phyloP scores from a whole-genome alignment of 2,329 filamentous ascomycete genomes.

The Beauveria medogensis region DNA sequence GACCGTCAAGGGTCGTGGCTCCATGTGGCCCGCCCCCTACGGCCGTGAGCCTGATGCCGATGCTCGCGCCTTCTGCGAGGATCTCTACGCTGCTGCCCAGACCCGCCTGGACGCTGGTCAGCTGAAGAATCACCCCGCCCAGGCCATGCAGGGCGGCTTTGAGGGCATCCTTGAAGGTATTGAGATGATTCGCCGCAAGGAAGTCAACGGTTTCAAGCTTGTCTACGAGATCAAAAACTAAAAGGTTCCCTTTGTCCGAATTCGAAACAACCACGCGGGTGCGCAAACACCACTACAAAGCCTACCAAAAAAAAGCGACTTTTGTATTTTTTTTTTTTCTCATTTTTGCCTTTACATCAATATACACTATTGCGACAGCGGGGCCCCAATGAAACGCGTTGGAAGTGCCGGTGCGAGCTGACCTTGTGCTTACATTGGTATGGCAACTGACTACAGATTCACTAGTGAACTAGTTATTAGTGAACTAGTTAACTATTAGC shows the following conservation, averaged over 20 bases:
- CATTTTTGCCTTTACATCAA: not conserved
- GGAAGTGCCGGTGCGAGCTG: not conserved
- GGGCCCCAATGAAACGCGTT: not conserved
- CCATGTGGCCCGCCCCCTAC: constrained; percentile 18
- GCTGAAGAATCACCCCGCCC: constrained; percentile 13
- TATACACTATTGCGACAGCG: not conserved
- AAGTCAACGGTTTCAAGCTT: constrained; percentile 33
- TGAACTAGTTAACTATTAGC: too few species aligned
- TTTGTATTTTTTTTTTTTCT: not conserved
- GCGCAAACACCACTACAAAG: not conserved
- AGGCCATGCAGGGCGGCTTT: constrained; percentile 18
- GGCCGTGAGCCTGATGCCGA: constrained; percentile 8
- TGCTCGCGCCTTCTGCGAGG: constrained; percentile 7
- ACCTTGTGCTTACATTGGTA: constrained; percentile 5
- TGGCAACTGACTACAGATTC: not conserved
- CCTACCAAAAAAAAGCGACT: not conserved
- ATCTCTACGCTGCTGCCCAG: constrained; percentile 10
- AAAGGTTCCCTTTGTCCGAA: not conserved
- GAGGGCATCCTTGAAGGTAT: constrained; percentile 26
- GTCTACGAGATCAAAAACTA: constrained; percentile 24
- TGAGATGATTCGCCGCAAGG: constrained; percentile 22
- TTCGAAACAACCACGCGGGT: not conserved
- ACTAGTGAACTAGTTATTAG: too few species aligned
- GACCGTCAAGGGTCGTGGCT: constrained; percentile 19
- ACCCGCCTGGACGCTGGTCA: constrained; percentile 10